Evolutionary conservation across 371 early-diverging fungal genomes (phyloP).

Genomic region (Zychaea mexicana): DNA sequence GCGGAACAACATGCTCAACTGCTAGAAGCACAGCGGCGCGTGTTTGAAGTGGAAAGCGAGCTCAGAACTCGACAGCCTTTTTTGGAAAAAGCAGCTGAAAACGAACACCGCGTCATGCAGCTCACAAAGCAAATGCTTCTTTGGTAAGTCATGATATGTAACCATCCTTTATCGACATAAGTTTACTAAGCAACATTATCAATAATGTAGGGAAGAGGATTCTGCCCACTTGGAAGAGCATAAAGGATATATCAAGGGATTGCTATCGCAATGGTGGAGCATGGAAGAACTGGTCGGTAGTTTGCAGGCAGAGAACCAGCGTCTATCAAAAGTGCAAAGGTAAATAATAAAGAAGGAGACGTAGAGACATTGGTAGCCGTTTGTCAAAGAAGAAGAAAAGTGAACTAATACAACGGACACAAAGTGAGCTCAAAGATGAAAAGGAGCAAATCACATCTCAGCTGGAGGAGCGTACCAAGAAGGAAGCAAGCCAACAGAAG

Average conservation of each 20-base stretch:
- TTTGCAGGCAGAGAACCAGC: constrained; percentile 33
- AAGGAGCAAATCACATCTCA: background rate
- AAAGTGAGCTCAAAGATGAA: background rate
- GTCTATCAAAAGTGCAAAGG: constrained; percentile 24
- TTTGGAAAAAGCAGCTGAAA: constrained; percentile 50
- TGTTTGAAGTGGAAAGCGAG: constrained; percentile 56
- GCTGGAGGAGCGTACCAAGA: background rate
- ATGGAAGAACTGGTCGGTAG: constrained; percentile 46
- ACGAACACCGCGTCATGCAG: constrained; percentile 59
- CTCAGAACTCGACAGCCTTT: constrained; percentile 52
- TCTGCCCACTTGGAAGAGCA: constrained; percentile 44
- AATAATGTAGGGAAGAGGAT: constrained; percentile 36
- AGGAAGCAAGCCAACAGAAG: background rate
- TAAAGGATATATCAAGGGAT: constrained; percentile 40
- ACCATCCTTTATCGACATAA: no score
- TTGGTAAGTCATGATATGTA: constrained; percentile 33
- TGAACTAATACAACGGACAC: background rate
- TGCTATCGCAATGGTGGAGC: constrained; percentile 47
- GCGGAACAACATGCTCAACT: constrained; percentile 31
- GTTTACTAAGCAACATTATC: no score
- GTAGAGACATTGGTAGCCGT: no score
- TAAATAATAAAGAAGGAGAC: no score
- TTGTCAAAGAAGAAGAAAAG: background rate
- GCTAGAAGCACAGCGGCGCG: constrained; percentile 30
- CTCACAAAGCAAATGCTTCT: constrained; percentile 60